Base-by-base conservation (phyloP, 768 basidiomycete genomes). In the Gautieria morchelliformis region DNA sequence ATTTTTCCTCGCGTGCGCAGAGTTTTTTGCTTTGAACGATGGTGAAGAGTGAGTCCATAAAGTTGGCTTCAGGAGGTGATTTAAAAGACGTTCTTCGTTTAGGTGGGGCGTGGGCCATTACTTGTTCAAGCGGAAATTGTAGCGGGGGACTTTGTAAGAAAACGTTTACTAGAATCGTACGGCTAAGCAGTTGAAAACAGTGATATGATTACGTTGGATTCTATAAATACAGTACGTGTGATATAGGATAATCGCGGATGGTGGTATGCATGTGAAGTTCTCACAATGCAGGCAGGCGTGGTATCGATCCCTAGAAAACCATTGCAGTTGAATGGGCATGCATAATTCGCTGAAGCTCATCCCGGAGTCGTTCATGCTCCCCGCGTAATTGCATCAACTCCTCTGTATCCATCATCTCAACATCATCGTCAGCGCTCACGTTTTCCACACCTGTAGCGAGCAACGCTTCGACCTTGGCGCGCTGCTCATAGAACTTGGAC, bases 1-100 rank as follows among this genome's bases (percentile, higher is more conserved):
- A 11, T 87, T 87, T 67, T 87, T 83, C 64, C 75, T 87, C 67
- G 82, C 84, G 10, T 84, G 83, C 62, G 80, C 82, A 1, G 85
- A 87, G 65, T 71, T 87, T 50, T 89, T 87, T 65, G 79, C 71
- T 12, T 70, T 82, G 67, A 75, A 84, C 62, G 65, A 66, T 4
- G 85, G 85, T 11, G 74, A 86, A 66, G 78, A 81, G 75, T 87
- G 70, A 71, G 85, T 33, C 64, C 72, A 30, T 63, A 32, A 67
- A 59, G 58, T 37, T 53, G 66, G 14, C 59, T 59, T 30, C 61
- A 41, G 35, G 61, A 63, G 58, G 33, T 63, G 19, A 57, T 41
- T 48, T 33, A 20, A 1, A 17, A 40, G 37, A 58, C 57, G 45
- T 30, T 9, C 12, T 33, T 41, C 19, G n/a, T 44, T 1, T 59